Percentiles rank a stretch among this genome's conserved stretches.
Evolutionary conservation across 2,329 filamentous ascomycete genomes (phyloP).

Genomic region (Pseudofabraea citricarpa): DNA sequence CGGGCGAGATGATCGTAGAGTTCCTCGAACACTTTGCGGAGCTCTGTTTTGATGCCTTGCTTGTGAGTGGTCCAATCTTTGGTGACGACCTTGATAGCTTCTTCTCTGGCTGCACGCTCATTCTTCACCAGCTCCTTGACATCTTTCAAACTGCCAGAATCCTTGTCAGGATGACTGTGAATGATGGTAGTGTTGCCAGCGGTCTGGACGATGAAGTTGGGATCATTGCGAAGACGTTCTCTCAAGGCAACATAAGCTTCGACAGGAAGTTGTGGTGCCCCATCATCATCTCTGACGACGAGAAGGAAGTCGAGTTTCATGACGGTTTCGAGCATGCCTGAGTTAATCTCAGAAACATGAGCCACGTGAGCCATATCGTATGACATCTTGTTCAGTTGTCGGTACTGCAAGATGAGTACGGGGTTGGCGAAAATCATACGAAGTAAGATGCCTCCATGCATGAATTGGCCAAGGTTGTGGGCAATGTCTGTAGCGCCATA

Average conservation of each 20-base stretch:
- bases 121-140: not conserved
- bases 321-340: no score
- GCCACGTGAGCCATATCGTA: no score
- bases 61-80: not conserved
- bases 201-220: not conserved
- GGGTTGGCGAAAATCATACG: slow-evolving; percentile 15
- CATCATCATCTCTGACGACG: no score
- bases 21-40: not conserved
- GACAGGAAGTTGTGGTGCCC: no score
- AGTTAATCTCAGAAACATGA: no score
- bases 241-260: not conserved
- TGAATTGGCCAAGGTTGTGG: slow-evolving; percentile 16
- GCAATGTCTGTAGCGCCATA: slow-evolving; percentile 8
- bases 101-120: not conserved
- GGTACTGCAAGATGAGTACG: slow-evolving; percentile 17
- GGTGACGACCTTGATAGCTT: not conserved
- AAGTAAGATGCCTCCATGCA: slow-evolving; percentile 16
- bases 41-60: not conserved
- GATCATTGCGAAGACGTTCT: not conserved
- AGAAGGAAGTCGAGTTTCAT: no score
- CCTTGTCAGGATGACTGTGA: not conserved
- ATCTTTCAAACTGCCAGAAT: not conserved
- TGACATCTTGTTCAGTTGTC: not conserved
- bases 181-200: not conserved
- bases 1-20: not conserved